These are phyloP conservation scores for Globisporangium echinulatum DNA, from an alignment of 352 stramenopile genomes.

Conservation along the genomic window DNA sequence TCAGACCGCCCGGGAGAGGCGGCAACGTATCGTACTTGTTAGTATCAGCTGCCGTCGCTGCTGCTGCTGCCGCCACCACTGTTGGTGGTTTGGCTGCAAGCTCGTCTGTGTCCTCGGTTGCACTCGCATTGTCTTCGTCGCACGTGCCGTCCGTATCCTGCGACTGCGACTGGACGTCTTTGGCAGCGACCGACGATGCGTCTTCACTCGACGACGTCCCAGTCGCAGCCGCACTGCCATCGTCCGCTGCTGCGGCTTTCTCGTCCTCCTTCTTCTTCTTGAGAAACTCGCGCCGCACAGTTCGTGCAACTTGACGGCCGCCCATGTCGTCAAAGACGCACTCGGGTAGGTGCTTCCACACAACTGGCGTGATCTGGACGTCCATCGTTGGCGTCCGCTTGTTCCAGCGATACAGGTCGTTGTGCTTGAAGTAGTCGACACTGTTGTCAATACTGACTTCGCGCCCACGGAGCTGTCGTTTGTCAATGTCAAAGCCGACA, in stretches of 20 bases:
- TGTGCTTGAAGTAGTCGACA: slow-evolving; percentile 87
- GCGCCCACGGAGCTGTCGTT: slow-evolving; percentile 59
- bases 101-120: slow-evolving; percentile 41
- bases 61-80: neutral
- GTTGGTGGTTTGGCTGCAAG: slow-evolving; percentile 13
- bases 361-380: slow-evolving; percentile 73
- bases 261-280: slow-evolving; percentile 87
- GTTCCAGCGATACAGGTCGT: slow-evolving; percentile 86
- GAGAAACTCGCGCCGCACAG: slow-evolving; percentile 62
- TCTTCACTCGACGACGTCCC: slow-evolving; percentile 41
- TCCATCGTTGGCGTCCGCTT: slow-evolving; percentile 84
- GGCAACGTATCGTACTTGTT: neutral
- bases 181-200: slow-evolving; percentile 17
- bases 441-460: slow-evolving; percentile 84
- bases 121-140: slow-evolving; percentile 35
- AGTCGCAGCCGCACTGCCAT: slow-evolving; percentile 11
- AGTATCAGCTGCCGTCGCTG: neutral
- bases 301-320: slow-evolving; percentile 50
- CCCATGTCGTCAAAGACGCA: slow-evolving; percentile 84
- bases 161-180: slow-evolving; percentile 28
- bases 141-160: slow-evolving; percentile 48
- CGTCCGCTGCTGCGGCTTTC: slow-evolving; percentile 36
- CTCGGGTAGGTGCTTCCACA: slow-evolving; percentile 84
- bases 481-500: slow-evolving; percentile 81
- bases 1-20: slow-evolving; percentile 5